Base-by-base conservation (phyloP, 306 rosid species). In the Corylus americana region DNA sequence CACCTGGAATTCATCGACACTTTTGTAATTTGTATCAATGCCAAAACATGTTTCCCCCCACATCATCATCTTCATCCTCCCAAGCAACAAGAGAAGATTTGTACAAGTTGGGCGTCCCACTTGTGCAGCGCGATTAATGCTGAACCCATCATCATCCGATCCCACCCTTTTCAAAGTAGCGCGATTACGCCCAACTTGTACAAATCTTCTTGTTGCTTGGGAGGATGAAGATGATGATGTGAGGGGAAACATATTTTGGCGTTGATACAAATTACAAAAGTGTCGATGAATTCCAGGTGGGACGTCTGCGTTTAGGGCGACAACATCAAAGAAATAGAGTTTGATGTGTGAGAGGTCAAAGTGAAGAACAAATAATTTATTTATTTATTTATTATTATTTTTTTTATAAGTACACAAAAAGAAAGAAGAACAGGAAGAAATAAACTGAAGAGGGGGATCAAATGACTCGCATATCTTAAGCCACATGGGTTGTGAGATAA, bases 101-200 rank as follows among this genome's bases (percentile, higher is more conserved):
- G 25, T n/a, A 57, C 9, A 57, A n/a, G 63, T n/a, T 57, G 4
- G 8, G 27, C 12, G 5, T 9, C 62, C 62, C n/a, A 55, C 9
- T 55, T 17, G 25, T 55, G 35, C 42, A 62, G 1, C 27, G 69
- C 2, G 29, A 62, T 29, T 62, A 18, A 68, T 80, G 83, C 79
- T 75, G 69, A 54, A 74, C 63, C 71, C 71, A 5, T 51, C 83
- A 13, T 39, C 78, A 14, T 16, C 78, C 11, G 11, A 47, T 39
- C 51, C 72, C 4, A 37, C 10, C 14, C 72, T 39, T 47, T 35
- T 25, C 72, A 68, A 3, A 42, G 5, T 18, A 9, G 72, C 25
- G 25, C 25, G 25, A 22, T 22, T 22, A 9, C 5, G 29, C 27
- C 8, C 4, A 57, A n/a, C 63, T n/a, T 57, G 9, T 57, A n/a